A percentile compares a stretch with the other conserved stretches of the same genome.
These are phyloP conservation scores for Silene conica DNA, from an alignment of 148 eudicot species.

Conservation along the genomic window DNA sequence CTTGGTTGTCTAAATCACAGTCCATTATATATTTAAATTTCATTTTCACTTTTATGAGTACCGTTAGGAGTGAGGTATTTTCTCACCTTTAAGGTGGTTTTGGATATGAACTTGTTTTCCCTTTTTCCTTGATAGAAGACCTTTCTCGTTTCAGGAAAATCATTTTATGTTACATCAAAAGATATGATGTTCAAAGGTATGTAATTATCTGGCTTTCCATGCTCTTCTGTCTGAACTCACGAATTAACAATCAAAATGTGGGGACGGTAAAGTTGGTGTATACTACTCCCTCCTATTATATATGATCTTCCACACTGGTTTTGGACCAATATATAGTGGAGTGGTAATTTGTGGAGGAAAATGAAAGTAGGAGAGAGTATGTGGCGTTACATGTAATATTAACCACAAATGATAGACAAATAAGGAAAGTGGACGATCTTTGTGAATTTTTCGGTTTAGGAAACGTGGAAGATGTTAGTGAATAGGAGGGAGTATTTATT, in stretches of 20 bases:
- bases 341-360: too few relatives aligned
- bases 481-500: too few relatives aligned
- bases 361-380: too few relatives aligned
- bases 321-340: too few relatives aligned
- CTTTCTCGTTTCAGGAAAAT: slow-evolving; percentile 71
- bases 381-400: too few relatives aligned
- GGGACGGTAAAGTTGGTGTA: neutral
- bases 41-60: neutral
- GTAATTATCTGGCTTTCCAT: slow-evolving; percentile 25
- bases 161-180: slow-evolving; percentile 78
- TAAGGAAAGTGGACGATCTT: too few relatives aligned
- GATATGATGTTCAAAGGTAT: slow-evolving; percentile 89
- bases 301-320: too few relatives aligned
- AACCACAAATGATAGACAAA: too few relatives aligned
- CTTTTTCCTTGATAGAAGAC: slow-evolving; percentile 47
- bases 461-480: too few relatives aligned
- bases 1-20: slow-evolving; percentile 12
- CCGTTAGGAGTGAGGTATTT: slow-evolving; percentile 12
- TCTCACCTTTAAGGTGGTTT: slow-evolving; percentile 21
- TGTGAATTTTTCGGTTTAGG: too few relatives aligned
- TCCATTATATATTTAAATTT: neutral
- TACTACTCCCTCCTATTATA: too few relatives aligned
- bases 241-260: neutral
- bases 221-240: neutral
- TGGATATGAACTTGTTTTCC: slow-evolving; percentile 20